Evolutionary conservation across 495 filamentous ascomycete species (phyloP).

Genomic region (Penicillium odoratum): DNA sequence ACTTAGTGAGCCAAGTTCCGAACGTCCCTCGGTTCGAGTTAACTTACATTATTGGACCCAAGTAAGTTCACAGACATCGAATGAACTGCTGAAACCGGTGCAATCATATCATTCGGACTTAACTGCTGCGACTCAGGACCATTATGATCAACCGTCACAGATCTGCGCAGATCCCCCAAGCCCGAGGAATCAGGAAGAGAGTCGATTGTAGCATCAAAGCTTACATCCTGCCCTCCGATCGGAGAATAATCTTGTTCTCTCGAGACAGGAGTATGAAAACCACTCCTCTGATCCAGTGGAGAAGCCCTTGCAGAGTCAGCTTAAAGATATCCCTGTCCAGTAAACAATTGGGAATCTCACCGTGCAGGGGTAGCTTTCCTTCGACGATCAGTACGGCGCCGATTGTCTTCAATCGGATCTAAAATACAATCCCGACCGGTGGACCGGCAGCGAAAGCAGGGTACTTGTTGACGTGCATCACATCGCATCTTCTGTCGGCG

Average conservation of each 20-base stretch:
- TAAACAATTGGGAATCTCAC: conserved; percentile 10
- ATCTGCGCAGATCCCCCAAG: conserved; percentile 23
- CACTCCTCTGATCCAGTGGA: conserved; percentile 28
- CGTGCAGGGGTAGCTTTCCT: conserved; percentile 30
- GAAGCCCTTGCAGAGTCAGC: conserved; percentile 22
- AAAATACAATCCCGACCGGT: conserved; percentile 42
- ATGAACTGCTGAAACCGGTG: conserved; percentile 40
- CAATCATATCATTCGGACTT: conserved; percentile 46
- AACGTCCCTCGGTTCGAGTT: not conserved
- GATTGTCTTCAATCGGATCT: conserved; percentile 37
- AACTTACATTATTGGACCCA: conserved; percentile 34
- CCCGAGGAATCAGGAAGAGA: conserved; percentile 26
- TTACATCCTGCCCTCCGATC: conserved; percentile 21
- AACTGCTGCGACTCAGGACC: conserved; percentile 41
- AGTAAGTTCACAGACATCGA: conserved; percentile 47
- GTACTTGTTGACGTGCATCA: conserved; percentile 43
- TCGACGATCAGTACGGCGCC: conserved; percentile 30
- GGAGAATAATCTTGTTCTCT: conserved; percentile 37
- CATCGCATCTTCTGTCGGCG: conserved; percentile 46
- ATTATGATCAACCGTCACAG: conserved; percentile 29
- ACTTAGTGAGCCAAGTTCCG: not conserved
- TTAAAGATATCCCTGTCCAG: not conserved
- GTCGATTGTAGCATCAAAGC: conserved; percentile 31
- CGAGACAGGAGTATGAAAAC: conserved; percentile 30
- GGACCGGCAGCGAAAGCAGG: conserved; percentile 42